phyloP scores from a whole-genome alignment of 2,329 filamentous ascomycete species.

The Diaporthe nobilis region DNA sequence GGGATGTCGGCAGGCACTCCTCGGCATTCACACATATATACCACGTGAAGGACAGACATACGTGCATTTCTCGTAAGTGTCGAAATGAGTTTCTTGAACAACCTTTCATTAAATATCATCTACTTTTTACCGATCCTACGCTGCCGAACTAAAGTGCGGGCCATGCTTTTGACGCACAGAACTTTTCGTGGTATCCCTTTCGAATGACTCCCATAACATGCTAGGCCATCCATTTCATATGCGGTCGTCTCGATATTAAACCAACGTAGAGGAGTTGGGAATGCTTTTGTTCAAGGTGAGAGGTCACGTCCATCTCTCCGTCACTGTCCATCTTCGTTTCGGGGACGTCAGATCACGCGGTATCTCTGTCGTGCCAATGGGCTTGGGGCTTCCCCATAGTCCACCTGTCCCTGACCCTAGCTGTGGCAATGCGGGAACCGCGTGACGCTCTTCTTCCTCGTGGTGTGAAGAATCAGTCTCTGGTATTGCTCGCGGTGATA shows the following conservation, averaged over 20 bases:
- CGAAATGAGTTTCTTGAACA: background rate
- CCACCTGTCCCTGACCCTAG: slow-evolving; percentile 58
- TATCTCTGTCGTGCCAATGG: slow-evolving; percentile 61
- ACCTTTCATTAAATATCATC: slow-evolving; percentile 15
- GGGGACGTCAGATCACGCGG: slow-evolving; percentile 60
- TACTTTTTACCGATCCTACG: slow-evolving; percentile 5
- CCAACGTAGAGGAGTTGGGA: slow-evolving; percentile 15
- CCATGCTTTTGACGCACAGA: background rate
- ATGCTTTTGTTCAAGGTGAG: background rate
- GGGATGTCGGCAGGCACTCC: slow-evolving; percentile 14
- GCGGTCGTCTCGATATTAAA: slow-evolving; percentile 20
- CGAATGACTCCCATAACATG: slow-evolving; percentile 16
- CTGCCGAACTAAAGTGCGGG: background rate
- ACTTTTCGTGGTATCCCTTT: slow-evolving; percentile 31
- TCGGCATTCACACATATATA: slow-evolving; percentile 17
- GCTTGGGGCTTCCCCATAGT: slow-evolving; percentile 60
- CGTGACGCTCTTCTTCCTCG: slow-evolving; percentile 51
- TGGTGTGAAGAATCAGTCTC: slow-evolving; percentile 12
- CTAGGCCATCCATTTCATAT: slow-evolving; percentile 30
- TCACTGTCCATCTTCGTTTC: slow-evolving; percentile 71
- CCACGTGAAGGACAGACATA: background rate
- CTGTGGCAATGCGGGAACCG: slow-evolving; percentile 49
- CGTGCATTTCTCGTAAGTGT: no score
- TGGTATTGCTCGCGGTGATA: slow-evolving; percentile 41
- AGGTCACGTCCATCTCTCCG: slow-evolving; percentile 54